Evolutionary conservation across 495 filamentous ascomycete genomes (phyloP), one percentile per base, ranked within the genome.

Genomic region (Lasiosphaeria ovina): DNA sequence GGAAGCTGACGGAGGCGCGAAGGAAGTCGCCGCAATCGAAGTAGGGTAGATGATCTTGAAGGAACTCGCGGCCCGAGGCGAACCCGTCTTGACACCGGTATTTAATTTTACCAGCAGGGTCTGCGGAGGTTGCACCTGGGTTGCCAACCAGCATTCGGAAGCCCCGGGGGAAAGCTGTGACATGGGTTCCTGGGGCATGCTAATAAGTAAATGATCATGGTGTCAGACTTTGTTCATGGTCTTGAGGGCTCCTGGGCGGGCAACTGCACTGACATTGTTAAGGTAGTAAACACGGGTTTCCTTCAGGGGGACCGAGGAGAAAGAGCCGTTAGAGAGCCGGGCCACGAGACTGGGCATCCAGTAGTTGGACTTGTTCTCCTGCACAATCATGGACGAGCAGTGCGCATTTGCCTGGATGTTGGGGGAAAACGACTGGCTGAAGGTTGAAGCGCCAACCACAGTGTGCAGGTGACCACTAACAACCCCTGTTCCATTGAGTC

Each of bases 291-390:
- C n/a, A 40, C 54, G 54, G 7, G 38, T 47, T 42, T 56, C 54
- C 6, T 45, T 6, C n/a, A 56, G 11, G 7, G 54, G 54, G 12
- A 56, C 47, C 9, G 54, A 40, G 3, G 54, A 56, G 31, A 56
- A 56, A 3, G 54, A 44, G 6, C 54, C 38, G 12, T 56, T 56
- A 1, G 35, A 36, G 36, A 45, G 36, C 7, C 42, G 14, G n/a
- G 54, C 54, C 38, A 56, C 17, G 16, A 56, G 17, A 34, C 54
- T 56, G 9, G 54, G 54, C 54, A 56, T 56, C 54, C 54, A 56
- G 16, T 56, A 56, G 38, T 56, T 56, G 36, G 54, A 56, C 24
- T 47, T 45, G 54, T 56, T 56, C 54, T 56, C 54, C 38, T 56
- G 42, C 16, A 56, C 54, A 3, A 11, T 33, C n/a, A 56, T 55